Evolutionary conservation across 2,329 filamentous ascomycete genomes (phyloP), one percentile per base, ranked within the genome.

Genomic region (Emergomyces africanus): DNA sequence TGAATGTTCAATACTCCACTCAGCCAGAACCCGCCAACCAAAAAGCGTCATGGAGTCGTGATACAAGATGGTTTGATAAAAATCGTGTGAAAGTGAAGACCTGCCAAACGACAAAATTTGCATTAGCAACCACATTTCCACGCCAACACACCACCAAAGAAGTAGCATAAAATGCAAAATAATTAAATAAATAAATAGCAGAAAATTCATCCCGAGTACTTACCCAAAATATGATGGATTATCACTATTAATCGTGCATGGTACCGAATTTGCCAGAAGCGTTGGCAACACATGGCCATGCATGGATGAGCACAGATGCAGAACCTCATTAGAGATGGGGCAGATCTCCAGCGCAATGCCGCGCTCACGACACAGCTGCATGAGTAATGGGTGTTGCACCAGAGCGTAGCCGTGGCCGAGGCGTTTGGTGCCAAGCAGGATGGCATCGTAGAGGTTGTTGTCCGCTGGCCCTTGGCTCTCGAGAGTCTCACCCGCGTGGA

Each of bases 361-460:
- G 75, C 88, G 90, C 64, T 95, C 86, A 68, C 91, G 92, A 65
- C 96, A 85, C 76, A 95, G 86, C 66, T 95, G 87, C 63, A 95
- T 83, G 14, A 97, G 81, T 4, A 95, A 79, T 0, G 92, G 94
- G 72, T 97, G 94, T 70, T 95, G 95, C 79, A 87, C 94, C 12
- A 97, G 78, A 25, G 87, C 89, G 72, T 90, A 94, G 1, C 85
- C 90, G 69, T 96, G 90, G 0, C 92, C 92, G 62, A 99, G 95
- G 61, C 94, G 83, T 57, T 92, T 80, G 0, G 90, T 92, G 2
- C 90, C 91, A 5, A 97, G 81, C 9, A 96, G 76, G 15, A 97
- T 81, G 0, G 90, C 90, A 70, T 96, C 91, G 70, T 90, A 96
- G 2, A 97, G 80, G 71, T 96, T 96, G 63, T 83, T 78, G 67